phyloP scores from a whole-genome alignment of 192 early-diverging fungal species.

The Chytriomyces sp. region DNA sequence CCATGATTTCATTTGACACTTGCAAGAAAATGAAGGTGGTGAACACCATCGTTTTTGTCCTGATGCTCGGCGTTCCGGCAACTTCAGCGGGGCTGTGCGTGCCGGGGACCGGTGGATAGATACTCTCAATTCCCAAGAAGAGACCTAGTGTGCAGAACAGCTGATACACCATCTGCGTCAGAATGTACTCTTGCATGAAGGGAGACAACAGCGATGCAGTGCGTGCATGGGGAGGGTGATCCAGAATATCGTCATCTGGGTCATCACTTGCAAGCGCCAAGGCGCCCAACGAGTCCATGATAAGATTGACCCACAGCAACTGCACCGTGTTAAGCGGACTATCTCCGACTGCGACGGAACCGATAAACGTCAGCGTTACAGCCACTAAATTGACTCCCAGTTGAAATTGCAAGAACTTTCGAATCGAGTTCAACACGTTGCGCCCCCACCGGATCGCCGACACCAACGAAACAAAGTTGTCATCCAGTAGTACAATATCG shows the following conservation, averaged over 20 bases:
- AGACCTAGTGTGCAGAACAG: constrained; percentile 50
- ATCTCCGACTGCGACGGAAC: constrained; percentile 49
- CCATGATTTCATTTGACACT: constrained; percentile 54
- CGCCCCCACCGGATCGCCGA: constrained; percentile 63
- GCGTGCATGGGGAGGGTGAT: constrained; percentile 56
- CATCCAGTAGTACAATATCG: constrained; percentile 65
- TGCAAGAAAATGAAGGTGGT: constrained; percentile 64
- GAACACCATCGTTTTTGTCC: constrained; percentile 55
- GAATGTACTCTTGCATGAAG: constrained; percentile 59
- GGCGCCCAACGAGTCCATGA: constrained; percentile 67
- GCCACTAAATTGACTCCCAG: constrained; percentile 59
- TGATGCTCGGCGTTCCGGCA: constrained; percentile 33
- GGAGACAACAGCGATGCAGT: constrained; percentile 50
- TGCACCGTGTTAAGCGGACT: constrained; percentile 60
- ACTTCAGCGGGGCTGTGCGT: constrained; percentile 18
- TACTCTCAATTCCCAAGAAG: constrained; percentile 44
- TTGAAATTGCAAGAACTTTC: constrained; percentile 67
- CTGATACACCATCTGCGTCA: constrained; percentile 56
- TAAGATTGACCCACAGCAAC: constrained; percentile 67
- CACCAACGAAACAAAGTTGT: constrained; percentile 66
- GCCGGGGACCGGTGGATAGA: constrained; percentile 34
- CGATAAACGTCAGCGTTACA: constrained; percentile 61
- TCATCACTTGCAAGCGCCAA: constrained; percentile 61
- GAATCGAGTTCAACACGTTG: constrained; percentile 57
- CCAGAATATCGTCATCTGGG: constrained; percentile 61